Percentiles rank a stretch among this genome's conserved stretches.
Evolutionary conservation across 306 rosid species (phyloP).

Genomic region (Oxytropis ochrocephala): DNA sequence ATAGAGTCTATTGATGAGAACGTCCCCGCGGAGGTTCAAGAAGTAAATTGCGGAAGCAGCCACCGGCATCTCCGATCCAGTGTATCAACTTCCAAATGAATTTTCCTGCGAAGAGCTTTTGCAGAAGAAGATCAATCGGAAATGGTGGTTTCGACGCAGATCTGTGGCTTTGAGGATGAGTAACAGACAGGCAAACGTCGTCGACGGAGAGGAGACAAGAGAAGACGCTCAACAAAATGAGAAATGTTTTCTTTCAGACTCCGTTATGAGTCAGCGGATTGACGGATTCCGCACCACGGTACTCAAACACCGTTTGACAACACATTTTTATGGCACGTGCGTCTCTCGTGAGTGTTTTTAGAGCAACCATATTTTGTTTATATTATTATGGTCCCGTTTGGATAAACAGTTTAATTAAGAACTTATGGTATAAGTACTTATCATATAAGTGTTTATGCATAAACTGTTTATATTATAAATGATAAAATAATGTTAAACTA

Average conservation of each 20-base stretch:
- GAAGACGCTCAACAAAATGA: not conserved
- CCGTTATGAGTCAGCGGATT: constrained; percentile 17
- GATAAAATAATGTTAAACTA: too few species aligned
- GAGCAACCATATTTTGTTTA: too few species aligned
- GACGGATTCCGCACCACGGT: not conserved
- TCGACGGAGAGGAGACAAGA: not conserved
- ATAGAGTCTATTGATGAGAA: constrained; percentile 93
- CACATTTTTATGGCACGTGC: constrained; percentile 18
- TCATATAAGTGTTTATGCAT: too few species aligned
- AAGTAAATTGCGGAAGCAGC: constrained; percentile 89
- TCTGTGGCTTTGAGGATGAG: constrained; percentile 17
- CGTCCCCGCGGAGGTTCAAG: constrained; percentile 91
- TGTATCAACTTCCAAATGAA: constrained; percentile 38
- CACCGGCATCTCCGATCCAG: constrained; percentile 85
- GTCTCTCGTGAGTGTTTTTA: not conserved
- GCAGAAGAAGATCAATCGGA: constrained; percentile 14
- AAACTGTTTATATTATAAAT: too few species aligned
- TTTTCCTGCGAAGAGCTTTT: not conserved
- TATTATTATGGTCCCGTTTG: too few species aligned
- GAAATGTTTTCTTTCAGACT: not conserved
- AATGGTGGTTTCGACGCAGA: constrained; percentile 21
- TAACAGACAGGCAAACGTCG: not conserved
- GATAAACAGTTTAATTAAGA: too few species aligned
- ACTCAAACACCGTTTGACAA: constrained; percentile 6
- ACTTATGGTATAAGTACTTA: too few species aligned